Evolutionary conservation across 805 yeast species (phyloP).

Genomic region (Hyphopichia homilentoma): DNA sequence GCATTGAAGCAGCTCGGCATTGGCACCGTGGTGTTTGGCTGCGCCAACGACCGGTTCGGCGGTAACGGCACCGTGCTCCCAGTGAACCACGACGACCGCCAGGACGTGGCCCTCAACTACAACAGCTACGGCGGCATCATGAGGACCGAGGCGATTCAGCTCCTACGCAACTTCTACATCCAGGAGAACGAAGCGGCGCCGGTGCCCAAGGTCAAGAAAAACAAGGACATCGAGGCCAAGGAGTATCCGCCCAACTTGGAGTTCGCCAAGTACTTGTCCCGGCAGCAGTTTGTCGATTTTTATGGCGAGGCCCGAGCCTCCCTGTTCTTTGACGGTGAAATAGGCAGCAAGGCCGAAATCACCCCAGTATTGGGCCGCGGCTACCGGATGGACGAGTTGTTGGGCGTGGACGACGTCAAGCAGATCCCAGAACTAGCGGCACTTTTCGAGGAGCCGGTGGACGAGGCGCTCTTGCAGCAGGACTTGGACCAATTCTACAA

Average conservation of each 20-base stretch:
- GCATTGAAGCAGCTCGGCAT: conserved; percentile 80
- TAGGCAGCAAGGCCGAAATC: no score
- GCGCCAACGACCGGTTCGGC: conserved; percentile 93
- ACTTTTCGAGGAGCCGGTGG: conserved; percentile 5
- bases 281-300: conserved; percentile 45
- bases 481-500: conserved; percentile 17
- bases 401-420: conserved; percentile 7
- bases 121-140: conserved; percentile 71
- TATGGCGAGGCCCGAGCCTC: conserved; percentile 39
- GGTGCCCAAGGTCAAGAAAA: conserved; percentile 67
- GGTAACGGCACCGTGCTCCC: conserved; percentile 87
- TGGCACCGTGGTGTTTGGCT: conserved; percentile 76
- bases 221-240: conserved; percentile 53
- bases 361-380: conserved; percentile 20
- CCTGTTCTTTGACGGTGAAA: no score
- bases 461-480: conserved; percentile 9
- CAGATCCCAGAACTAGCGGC: conserved; percentile 10
- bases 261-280: conserved; percentile 50
- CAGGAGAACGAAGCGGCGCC: conserved; percentile 88
- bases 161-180: conserved; percentile 79
- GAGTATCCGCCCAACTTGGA: conserved; percentile 56
- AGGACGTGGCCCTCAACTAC: conserved; percentile 33
- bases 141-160: conserved; percentile 76
- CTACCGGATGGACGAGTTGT: conserved; percentile 15
- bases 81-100: conserved; percentile 27